Conservation (phyloP, 2,329 filamentous ascomycete genomes). For the Trichoderma atrobrunneum region DNA sequence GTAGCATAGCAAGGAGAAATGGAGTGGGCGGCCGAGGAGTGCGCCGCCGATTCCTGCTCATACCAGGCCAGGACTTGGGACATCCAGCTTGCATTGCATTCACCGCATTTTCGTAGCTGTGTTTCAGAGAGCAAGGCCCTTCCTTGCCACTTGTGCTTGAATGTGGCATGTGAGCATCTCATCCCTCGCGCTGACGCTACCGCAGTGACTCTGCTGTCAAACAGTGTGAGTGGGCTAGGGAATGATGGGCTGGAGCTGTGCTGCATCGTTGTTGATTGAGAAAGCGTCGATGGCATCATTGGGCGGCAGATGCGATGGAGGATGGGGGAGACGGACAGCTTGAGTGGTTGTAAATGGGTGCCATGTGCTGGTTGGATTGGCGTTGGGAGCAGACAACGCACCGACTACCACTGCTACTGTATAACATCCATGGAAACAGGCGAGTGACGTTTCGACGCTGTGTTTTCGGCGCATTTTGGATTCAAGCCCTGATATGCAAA, state of each 20-base stretch:
- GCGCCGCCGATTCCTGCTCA: background rate
- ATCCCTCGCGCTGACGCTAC: slow-evolving; percentile 15
- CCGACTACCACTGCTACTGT: background rate
- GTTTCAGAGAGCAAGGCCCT: slow-evolving; percentile 14
- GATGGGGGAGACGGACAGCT: background rate
- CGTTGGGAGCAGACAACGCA: background rate
- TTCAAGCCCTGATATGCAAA: background rate
- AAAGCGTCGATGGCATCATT: background rate
- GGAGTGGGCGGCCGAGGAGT: background rate
- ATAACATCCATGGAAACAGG: background rate
- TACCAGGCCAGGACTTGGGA: background rate
- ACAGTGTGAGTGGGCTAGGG: slow-evolving; percentile 19
- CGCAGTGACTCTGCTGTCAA: background rate
- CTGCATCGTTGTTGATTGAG: slow-evolving; percentile 1
- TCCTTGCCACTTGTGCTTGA: slow-evolving; percentile 9
- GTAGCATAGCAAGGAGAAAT: background rate
- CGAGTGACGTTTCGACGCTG: background rate
- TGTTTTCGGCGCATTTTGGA: background rate
- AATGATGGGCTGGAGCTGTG: slow-evolving; percentile 17
- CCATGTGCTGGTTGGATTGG: background rate
- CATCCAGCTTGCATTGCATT: slow-evolving; percentile 7
- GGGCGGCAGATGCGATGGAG: background rate
- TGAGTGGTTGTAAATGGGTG: background rate
- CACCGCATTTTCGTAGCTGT: slow-evolving; percentile 19
- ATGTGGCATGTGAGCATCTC: slow-evolving; percentile 17